Evolutionary conservation across 1,139 yeast species (phyloP), one percentile per base, ranked within the genome.

Genomic region (Pneumocystis sp.): DNA sequence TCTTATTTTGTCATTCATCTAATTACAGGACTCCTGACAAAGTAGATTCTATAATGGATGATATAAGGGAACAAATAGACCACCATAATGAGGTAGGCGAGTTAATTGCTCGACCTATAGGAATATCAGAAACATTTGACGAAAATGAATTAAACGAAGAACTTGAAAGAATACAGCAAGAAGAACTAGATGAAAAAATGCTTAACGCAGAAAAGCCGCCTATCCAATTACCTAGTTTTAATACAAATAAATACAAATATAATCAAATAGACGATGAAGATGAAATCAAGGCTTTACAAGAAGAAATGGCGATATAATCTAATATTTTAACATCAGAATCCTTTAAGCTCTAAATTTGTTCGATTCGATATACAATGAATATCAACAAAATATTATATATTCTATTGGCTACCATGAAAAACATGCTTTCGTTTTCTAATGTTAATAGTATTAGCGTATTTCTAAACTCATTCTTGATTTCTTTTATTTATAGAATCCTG

Each of bases 31-130:
- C 57, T 1, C 57, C 34, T 25, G 98, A 93, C 76, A 91, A 90
- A 79, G 97, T 93, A 63, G 98, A 93, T 75, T 89, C 86, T 72
- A 91, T 97, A n/a, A 93, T 93, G 97, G 98, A 93, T 75, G 96
- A 91, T 70, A 89, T 95, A 69, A 84, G 97, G 72, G 98, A 93
- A 74, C 98, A 93, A 77, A 95, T 93, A 65, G 96, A 91, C 72
- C 81, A 89, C 72, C 89, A 96, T 61, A 96, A 90, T 72, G 98
- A 93, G 78, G 90, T 93, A 66, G 86, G 96, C 64, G 97, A 93
- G 67, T 97, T 98, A 62, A 90, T 93, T 68, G 87, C 96, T 62
- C 83, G 96, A 77, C 96, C 97, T 15, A 81, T 90, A 69, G 93
- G 91, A 66, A 82, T 84, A 64, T 96, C 89, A 67, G 82, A 80